These are phyloP conservation scores for Mrakia blollopis DNA, from an alignment of 768 basidiomycete species.

Conservation along the genomic window DNA sequence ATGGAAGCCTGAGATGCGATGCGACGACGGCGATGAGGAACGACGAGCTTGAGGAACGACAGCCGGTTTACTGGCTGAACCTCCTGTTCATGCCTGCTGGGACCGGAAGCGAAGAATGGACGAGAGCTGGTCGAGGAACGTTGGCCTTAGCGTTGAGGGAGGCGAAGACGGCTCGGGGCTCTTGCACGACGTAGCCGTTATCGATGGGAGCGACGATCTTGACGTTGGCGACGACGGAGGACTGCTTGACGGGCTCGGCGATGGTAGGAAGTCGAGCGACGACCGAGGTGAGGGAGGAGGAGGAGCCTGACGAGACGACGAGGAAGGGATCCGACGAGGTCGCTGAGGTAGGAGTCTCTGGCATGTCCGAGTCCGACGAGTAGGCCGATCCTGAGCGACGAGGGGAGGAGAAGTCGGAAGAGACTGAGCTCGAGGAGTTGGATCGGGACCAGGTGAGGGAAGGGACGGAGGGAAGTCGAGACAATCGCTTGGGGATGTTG, in stretches of 20 bases:
- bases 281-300: background rate
- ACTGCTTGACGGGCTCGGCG: slow-evolving; percentile 8
- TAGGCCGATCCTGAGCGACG: slow-evolving; percentile 22
- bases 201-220: background rate
- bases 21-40: background rate
- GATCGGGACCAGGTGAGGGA: background rate
- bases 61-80: slow-evolving; percentile 2
- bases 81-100: slow-evolving; percentile 5
- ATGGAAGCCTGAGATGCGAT: background rate
- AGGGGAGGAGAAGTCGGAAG: slow-evolving; percentile 22
- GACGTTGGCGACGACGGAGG: background rate
- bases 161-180: slow-evolving; percentile 26
- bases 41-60: background rate
- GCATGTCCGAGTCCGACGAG: slow-evolving; percentile 31
- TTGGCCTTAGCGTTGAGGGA: slow-evolving; percentile 2
- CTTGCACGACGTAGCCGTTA: slow-evolving; percentile 29
- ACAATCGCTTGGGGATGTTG: background rate
- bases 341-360: slow-evolving; percentile 21
- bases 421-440: slow-evolving; percentile 25
- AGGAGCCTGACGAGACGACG: background rate
- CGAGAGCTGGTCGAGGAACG: background rate
- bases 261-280: background rate
- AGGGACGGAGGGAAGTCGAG: slow-evolving; percentile 2
- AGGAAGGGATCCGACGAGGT: slow-evolving; percentile 12
- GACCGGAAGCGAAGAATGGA: background rate